Evolutionary conservation across 257 asterid species (phyloP), one percentile per base, ranked within the genome.

Genomic region (Ehretia macrophylla): DNA sequence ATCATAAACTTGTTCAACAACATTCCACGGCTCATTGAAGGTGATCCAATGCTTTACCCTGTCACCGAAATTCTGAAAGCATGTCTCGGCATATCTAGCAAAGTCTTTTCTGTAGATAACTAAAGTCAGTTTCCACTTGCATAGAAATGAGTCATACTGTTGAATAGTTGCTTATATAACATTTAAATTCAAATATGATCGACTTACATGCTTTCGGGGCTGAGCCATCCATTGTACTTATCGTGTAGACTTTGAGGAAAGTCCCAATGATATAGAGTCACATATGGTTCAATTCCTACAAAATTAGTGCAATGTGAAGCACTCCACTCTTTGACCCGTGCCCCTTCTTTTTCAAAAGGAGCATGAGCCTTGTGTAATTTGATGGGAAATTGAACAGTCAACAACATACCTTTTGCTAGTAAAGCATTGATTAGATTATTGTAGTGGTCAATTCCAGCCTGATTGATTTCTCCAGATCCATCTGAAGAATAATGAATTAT

Each of bases 11-110:
- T 89, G 94, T 4, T 81, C 69, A 8, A 93, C 59, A 10, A 89
- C 62, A 0, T 90, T 86, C 53, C 84, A 95, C 0, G 96, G 99
- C 83, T 93, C 97, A 44, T 89, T 93, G 69, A 93, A 77, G 11
- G 96, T 93, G 68, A 93, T 89, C 99, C 99, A 93, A 4, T 86
- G 52, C 84, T 93, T 93, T 71, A 93, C 99, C 6, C 94, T 66
- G 40, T 86, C 97, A 0, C 99, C 97, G 58, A 86, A 93, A 58
- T 68, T 80, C 73, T 75, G 78, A 49, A 86, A 93, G 66, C 99
- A 93, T 0, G 94, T 84, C 45, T 89, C 97, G 1, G 96, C 95
- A 58, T 76, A 93, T 1, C 46, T 55, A n/a, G 86, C 58, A 32
- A 69, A 93, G 69, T 93, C 99, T 5, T 64, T 56, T 71, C 99